Base-by-base conservation (phyloP, 2,329 filamentous ascomycete species). In the Penicillium sp. region DNA sequence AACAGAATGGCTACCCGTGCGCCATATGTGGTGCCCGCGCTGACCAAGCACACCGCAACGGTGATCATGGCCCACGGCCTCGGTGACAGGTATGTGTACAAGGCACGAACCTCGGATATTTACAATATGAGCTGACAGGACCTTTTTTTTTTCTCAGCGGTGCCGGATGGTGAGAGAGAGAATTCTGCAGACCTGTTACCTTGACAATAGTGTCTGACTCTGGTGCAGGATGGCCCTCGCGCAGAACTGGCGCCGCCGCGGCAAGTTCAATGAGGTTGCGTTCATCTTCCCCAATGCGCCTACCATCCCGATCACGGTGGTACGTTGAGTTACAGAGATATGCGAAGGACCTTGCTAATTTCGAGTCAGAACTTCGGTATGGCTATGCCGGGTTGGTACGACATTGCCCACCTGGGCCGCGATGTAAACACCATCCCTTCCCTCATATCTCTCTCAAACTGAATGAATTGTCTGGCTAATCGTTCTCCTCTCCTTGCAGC, bases 221-320 rank as follows among this genome's bases (percentile, higher is more conserved):
- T 52, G 28, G 13, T 58, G 26, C 38, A 83, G 87, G 87, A 85
- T 90, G 48, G 87, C 87, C 59, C 85, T 95, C 22, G 92, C 95
- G 35, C 89, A 96, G 81, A 92, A 94, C 78, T 97, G 90, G 89
- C 88, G 92, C 58, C 84, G 89, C 37, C 85, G 91, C 55, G 85
- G 87, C 76, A 89, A 89, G 72, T 92, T 98, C 65, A 87, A 93
- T 60, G 90, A 97, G 78, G 91, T 97, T 75, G 90, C 94, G 74
- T 98, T 98, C 77, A 87, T 99, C 73, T 89, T 99, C 76, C 95
- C 95, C 16, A 91, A 97, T 80, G 95, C 95, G 30, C 93, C 94
- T 5, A 80, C 78, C 40, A 95, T 96, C 57, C 92, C 93, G 35
- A 92, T 97, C 73, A 93, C 92, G n/a, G 82, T 88, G 70, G 89